Base-by-base conservation (phyloP, 2,329 filamentous ascomycete genomes). In the Periconia sp. region DNA sequence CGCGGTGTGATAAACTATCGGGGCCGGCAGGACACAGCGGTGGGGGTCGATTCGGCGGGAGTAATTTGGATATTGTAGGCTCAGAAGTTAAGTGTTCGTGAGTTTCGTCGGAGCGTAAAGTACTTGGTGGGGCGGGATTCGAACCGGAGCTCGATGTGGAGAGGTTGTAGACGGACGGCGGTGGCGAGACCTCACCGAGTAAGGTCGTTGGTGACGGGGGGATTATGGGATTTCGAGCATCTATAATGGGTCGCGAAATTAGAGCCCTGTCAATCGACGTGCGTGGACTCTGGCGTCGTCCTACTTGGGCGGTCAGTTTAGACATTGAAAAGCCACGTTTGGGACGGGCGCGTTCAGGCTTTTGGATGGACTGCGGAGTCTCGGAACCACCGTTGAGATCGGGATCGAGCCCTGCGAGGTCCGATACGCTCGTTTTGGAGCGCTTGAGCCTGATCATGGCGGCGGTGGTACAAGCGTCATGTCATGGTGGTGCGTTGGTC, bases 241-340 rank as follows among this genome's bases (percentile, higher is more conserved):
- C 36, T 34, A 50, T 13, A 16, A 63, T 63, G 2, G 64, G 64
- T 29, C 48, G 48, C 12, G 64, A 68, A 17, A 64, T 66, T 4
- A 33, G 38, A 5, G 45, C 24, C 38, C 58, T 65, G 9, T 59
- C 47, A 34, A 59, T 58, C 6, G 54, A 52, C 17, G 49, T 26
- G 28, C 40, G 53, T 8, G 46, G 44, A 17, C 54, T 34, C 52
- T 50, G 41, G 43, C 52, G 59, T 19, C 47, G 48, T 54, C 55
- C 61, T 42, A 61, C 40, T 4, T 50, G 53, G 7, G 54, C 46
- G 34, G 65, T 66, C 33, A 68, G 54, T 49, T 60, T 66, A 4
- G 50, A 47, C 12, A 61, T 54, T 1, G 61, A 66, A 34, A 66
- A 61, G 10, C 54, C 50, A 10, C 64, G 56, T 35, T 47, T 48